These are phyloP conservation scores for Sarocladiaceae sp. DNA, from an alignment of 2,329 filamentous ascomycete genomes.

Conservation along the genomic window DNA sequence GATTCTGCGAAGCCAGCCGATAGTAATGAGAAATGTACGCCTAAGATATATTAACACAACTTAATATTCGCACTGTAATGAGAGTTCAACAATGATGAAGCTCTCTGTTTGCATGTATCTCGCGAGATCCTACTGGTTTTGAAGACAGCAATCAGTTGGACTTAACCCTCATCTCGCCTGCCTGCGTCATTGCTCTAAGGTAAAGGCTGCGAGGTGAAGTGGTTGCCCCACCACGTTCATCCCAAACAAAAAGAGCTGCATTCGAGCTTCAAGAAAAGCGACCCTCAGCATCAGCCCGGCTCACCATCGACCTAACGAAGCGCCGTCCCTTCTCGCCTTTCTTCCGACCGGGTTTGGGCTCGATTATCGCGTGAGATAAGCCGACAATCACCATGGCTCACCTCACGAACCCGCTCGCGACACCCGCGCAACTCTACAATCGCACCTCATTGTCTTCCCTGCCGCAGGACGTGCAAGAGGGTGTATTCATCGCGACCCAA, in stretches of 20 bases:
- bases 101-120: no score
- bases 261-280: background rate
- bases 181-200: background rate
- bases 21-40: no score
- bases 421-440: conserved; percentile 63
- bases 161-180: background rate
- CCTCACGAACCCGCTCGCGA: conserved; percentile 68
- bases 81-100: no score
- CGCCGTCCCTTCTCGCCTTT: no score
- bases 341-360: no score
- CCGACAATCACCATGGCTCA: conserved; percentile 46
- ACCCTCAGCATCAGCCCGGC: background rate
- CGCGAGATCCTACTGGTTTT: no score
- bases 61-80: no score
- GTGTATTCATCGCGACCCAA: conserved; percentile 67
- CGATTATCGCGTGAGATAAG: no score
- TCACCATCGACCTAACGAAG: no score
- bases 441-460: conserved; percentile 52
- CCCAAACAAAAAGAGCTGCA: background rate
- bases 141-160: no score
- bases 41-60: no score
- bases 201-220: background rate
- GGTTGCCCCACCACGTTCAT: background rate
- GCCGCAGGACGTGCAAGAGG: conserved; percentile 65
- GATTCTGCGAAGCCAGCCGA: no score